Conservation (phyloP, 1,139 yeast species). For the Candida gigantensis region DNA sequence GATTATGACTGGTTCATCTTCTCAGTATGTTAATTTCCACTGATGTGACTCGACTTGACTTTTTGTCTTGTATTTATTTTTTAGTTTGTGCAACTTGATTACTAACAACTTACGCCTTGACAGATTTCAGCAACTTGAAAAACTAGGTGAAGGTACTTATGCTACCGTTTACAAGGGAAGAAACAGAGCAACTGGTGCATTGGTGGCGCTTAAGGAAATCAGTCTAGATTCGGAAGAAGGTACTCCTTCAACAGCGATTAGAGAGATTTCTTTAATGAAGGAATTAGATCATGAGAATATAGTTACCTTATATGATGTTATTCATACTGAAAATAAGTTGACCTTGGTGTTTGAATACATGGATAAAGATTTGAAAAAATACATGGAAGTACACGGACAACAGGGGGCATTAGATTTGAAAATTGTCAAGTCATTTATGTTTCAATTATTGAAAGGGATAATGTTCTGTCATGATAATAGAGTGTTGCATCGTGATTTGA, state of each 20-base stretch:
- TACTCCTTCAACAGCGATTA: conserved; percentile 95
- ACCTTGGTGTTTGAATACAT: conserved; percentile 90
- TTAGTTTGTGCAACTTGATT: background rate
- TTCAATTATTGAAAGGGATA: conserved; percentile 86
- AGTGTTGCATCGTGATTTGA: conserved; percentile 91
- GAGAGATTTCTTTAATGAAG: conserved; percentile 95
- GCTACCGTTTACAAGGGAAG: conserved; percentile 98
- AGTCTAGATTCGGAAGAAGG: conserved; percentile 96
- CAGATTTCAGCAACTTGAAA: conserved; percentile 68
- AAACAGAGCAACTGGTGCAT: conserved; percentile 85
- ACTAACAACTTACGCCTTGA: conserved; percentile 14
- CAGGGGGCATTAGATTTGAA: conserved; percentile 79
- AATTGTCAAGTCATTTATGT: conserved; percentile 87
- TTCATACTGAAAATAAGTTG: conserved; percentile 93
- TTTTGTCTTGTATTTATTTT: background rate
- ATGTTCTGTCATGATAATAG: conserved; percentile 94
- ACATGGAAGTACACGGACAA: conserved; percentile 88
- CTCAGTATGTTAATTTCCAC: conserved; percentile 39
- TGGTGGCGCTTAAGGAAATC: conserved; percentile 93
- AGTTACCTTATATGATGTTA: conserved; percentile 90
- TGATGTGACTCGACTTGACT: too few relatives aligned
- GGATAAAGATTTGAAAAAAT: conserved; percentile 92
- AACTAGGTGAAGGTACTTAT: conserved; percentile 96
- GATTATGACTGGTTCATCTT: conserved; percentile 28
- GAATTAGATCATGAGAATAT: conserved; percentile 94